A percentile compares a stretch with the other conserved stretches of the same genome.
These are phyloP conservation scores for Aspergillus hortae DNA, from an alignment of 2,329 filamentous ascomycete species.

Conservation along the genomic window DNA sequence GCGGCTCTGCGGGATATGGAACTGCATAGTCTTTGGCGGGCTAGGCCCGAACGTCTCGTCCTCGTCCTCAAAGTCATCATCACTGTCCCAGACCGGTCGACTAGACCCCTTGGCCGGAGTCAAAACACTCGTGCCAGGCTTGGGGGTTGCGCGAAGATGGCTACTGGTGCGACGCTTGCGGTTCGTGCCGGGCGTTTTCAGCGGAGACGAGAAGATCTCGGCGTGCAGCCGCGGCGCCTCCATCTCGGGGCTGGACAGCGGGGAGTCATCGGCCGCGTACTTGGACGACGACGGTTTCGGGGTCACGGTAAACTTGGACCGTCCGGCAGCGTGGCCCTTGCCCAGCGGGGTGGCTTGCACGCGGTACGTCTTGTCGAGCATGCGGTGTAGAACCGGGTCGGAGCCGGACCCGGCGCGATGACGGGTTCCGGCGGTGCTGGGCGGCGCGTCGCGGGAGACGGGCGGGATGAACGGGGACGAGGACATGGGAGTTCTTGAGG, in stretches of 20 bases:
- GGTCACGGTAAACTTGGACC: conserved; percentile 31
- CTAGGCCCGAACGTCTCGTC: conserved; percentile 68
- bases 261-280: conserved; percentile 43
- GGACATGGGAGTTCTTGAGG: conserved; percentile 61
- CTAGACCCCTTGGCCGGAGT: conserved; percentile 57
- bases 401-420: conserved; percentile 28
- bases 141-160: conserved; percentile 48
- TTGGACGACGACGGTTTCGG: conserved; percentile 27
- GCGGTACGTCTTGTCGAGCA: conserved; percentile 95
- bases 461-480: conserved; percentile 54
- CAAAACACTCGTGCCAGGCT: conserved; percentile 81
- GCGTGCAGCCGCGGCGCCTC: conserved; percentile 78
- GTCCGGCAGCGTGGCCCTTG: conserved; percentile 32
- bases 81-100: conserved; percentile 65
- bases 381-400: conserved; percentile 80
- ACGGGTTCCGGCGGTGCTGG: neutral
- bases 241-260: conserved; percentile 71
- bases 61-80: conserved; percentile 59
- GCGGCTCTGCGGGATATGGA: conserved; percentile 49
- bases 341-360: conserved; percentile 87
- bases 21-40: conserved; percentile 72
- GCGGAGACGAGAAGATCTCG: conserved; percentile 78
- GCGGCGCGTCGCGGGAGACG: conserved; percentile 34
- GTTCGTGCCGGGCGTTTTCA: conserved; percentile 46
- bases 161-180: conserved; percentile 42